These are phyloP conservation scores for Excoecaria agallocha DNA, from an alignment of 345 rosid species.

Conservation along the genomic window DNA sequence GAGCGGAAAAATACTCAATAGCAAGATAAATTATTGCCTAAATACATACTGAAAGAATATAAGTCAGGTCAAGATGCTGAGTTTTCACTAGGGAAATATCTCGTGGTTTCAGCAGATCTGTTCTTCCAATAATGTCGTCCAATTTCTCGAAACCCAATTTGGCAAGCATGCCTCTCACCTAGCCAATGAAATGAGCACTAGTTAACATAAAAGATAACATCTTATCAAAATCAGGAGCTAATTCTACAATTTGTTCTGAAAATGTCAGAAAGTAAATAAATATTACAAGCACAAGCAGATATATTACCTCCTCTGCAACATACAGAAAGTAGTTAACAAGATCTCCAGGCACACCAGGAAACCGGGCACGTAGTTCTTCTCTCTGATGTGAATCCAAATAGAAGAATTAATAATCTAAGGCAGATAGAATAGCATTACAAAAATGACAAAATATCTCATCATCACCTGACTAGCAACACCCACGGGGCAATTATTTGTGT, in stretches of 20 bases:
- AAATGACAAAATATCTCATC: constrained; percentile 12
- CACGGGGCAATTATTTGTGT: constrained; percentile 98
- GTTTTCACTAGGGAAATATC: constrained; percentile 96
- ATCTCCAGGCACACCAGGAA: constrained; percentile 99
- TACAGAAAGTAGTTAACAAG: constrained; percentile 92
- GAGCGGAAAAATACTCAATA: constrained; percentile 9
- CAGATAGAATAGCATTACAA: constrained; percentile 5
- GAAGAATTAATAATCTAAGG: constrained; percentile 16
- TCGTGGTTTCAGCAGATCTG: constrained; percentile 71
- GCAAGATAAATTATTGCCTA: constrained; percentile 6
- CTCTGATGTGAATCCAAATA: constrained; percentile 41
- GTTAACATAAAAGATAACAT: neutral
- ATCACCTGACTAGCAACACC: constrained; percentile 98
- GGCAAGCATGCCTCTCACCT: constrained; percentile 96
- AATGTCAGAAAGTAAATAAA: neutral
- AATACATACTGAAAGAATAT: constrained; percentile 64
- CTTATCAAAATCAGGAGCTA: neutral
- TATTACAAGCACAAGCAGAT: constrained; percentile 5
- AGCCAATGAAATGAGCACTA: constrained; percentile 10
- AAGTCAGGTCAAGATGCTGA: constrained; percentile 91
- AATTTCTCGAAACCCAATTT: constrained; percentile 85
- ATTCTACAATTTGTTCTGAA: neutral
- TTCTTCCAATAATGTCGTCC: constrained; percentile 86
- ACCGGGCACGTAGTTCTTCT: constrained; percentile 96
- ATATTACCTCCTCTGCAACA: constrained; percentile 94